Evolutionary conservation across 768 basidiomycete genomes (phyloP), one percentile per base, ranked within the genome.

Genomic region (Lentinula guzmanii): DNA sequence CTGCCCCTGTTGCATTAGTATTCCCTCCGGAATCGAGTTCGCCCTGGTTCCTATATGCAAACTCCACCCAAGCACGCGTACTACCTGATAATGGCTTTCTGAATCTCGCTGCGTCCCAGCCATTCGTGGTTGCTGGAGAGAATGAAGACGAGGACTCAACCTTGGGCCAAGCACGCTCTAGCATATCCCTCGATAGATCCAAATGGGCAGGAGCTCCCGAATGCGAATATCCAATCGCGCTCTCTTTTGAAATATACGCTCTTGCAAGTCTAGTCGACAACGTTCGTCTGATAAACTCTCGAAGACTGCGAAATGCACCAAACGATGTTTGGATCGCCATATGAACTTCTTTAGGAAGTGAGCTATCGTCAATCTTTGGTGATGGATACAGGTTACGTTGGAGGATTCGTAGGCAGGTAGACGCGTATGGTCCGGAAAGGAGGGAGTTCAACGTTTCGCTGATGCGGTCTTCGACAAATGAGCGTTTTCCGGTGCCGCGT

Each of bases 111-210:
- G 87, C 79, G 58, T 89, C 88, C 85, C 90, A 91, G 3, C 84
- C 84, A 35, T 80, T 82, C 33, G 77, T 56, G 11, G 65, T 66
- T 5, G 70, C 70, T 13, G 55, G 7, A 3, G 69, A 65, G 1
- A 73, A 72, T 8, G 69, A 24, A 69, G 68, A 24, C 4, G 69
- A 63, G 52, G 71, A 71, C 24, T 89, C 87, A 46, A 89, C 83
- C 66, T 84, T 86, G 1, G 86, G 79, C 88, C 87, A 91, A 0
- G 87, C 89, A 2, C 82, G 79, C 65, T 90, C 87, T 81, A 90
- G 81, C 62, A 90, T 70, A 16, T 86, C 86, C 46, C 75, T 75
- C 61, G 85, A 86, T 8, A 91, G 70, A 58, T 84, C 83, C 67
- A 89, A 76, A 46, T 83, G 78, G 0, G 79, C 78, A 0, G 86